A percentile compares a stretch with the other conserved stretches of the same genome.
Evolutionary conservation across 345 rosid genomes (phyloP).

Genomic region (Adansonia digitata): DNA sequence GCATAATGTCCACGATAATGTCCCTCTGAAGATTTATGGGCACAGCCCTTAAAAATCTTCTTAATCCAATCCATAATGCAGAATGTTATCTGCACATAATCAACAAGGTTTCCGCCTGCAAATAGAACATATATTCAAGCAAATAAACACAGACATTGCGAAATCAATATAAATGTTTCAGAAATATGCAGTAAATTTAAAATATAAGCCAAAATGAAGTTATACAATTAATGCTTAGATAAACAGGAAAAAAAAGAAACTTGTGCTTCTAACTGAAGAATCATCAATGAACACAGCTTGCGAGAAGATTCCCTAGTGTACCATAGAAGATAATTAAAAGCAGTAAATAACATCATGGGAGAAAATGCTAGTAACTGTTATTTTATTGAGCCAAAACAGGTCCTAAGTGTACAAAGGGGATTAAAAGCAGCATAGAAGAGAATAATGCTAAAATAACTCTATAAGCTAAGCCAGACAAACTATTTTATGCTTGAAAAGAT

Average conservation of each 20-base stretch:
- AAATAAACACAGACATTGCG: neutral
- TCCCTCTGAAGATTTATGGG: constrained; percentile 46
- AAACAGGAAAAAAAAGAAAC: neutral
- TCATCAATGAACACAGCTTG: constrained; percentile 7
- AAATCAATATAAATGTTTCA: neutral
- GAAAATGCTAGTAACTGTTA: neutral
- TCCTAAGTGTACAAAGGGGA: constrained; percentile 1
- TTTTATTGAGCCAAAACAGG: neutral
- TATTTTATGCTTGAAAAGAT: neutral
- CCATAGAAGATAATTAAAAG: neutral
- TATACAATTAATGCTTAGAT: neutral
- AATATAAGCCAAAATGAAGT: neutral
- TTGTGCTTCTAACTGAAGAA: neutral
- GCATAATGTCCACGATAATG: constrained; percentile 42
- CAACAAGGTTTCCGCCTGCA: constrained; percentile 41
- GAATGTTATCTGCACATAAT: constrained; percentile 47
- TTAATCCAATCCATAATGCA: constrained; percentile 77
- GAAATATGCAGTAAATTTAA: neutral
- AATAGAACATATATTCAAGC: constrained; percentile 11
- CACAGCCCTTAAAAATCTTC: constrained; percentile 77
- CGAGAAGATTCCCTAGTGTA: neutral
- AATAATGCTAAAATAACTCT: neutral
- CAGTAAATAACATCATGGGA: neutral
- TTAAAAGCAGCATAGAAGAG: neutral
- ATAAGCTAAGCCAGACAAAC: neutral